These are phyloP conservation scores for Liquidambar formosana DNA, from an alignment of 164 flowering plant species.

Conservation along the genomic window DNA sequence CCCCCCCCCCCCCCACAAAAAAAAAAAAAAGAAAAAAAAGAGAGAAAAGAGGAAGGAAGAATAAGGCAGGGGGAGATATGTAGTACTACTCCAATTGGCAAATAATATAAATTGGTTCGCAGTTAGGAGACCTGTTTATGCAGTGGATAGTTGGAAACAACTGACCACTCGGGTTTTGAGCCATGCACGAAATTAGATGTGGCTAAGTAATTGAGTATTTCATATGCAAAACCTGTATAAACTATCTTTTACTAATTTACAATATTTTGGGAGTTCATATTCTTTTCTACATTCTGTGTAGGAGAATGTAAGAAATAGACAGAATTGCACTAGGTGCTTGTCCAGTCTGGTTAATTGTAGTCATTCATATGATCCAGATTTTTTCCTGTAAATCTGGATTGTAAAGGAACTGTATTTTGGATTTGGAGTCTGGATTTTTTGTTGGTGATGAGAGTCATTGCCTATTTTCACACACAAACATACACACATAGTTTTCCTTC, in stretches of 20 bases:
- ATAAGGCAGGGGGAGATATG: not conserved
- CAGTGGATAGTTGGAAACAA: not conserved
- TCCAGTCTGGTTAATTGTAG: not conserved
- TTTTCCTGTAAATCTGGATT: not conserved
- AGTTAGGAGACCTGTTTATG: not conserved
- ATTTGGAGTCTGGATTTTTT: not conserved
- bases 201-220: not conserved
- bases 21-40: not conserved
- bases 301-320: not conserved
- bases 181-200: not conserved
- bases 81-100: not conserved
- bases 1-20: not conserved
- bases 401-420: not conserved
- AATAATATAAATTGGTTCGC: not conserved
- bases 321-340: not conserved
- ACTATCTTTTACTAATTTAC: not conserved
- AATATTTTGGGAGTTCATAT: not conserved
- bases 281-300: not conserved
- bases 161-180: not conserved
- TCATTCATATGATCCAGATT: not conserved
- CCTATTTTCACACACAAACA: too few relatives aligned
- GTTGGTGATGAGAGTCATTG: not conserved
- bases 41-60: not conserved
- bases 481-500: not conserved
- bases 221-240: not conserved